Evolutionary conservation across 2,329 filamentous ascomycete species (phyloP).

Genomic region (Epichloe scottii): DNA sequence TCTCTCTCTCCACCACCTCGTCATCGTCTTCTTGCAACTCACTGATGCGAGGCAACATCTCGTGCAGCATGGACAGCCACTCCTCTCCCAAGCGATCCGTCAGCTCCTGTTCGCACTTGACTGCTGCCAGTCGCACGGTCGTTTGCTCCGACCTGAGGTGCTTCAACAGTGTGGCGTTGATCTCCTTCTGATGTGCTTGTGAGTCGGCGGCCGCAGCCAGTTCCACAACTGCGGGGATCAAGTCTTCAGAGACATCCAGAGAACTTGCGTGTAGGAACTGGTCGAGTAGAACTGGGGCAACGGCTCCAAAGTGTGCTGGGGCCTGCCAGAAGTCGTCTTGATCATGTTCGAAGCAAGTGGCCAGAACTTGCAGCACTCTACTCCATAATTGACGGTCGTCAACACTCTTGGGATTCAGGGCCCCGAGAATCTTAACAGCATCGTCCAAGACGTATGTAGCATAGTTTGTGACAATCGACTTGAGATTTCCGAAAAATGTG

Average conservation of each 20-base stretch:
- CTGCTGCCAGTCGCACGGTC: constrained; percentile 64
- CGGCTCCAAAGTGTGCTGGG: constrained; percentile 68
- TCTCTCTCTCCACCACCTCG: constrained; percentile 82
- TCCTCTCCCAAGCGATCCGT: constrained; percentile 79
- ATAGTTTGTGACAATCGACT: constrained; percentile 90
- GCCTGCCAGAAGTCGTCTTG: constrained; percentile 95
- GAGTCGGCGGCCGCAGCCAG: constrained; percentile 72
- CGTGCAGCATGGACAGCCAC: constrained; percentile 79
- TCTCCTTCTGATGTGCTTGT: constrained; percentile 77
- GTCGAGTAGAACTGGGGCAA: constrained; percentile 55
- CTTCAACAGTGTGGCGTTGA: constrained; percentile 68
- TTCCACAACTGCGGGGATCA: constrained; percentile 67
- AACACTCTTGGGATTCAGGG: constrained; percentile 32
- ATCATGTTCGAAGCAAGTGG: constrained; percentile 72
- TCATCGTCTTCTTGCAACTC: constrained; percentile 96
- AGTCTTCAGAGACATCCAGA: constrained; percentile 33
- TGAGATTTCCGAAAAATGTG: constrained; percentile 71
- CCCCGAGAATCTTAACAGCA: constrained; percentile 49
- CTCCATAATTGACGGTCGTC: constrained; percentile 51
- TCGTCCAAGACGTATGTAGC: constrained; percentile 73
- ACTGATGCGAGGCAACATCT: constrained; percentile 94
- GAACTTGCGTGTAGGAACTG: constrained; percentile 45
- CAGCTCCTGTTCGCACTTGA: constrained; percentile 68
- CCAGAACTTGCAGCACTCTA: constrained; percentile 57
- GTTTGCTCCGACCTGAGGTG: constrained; percentile 63